Percentiles rank a stretch among this genome's conserved stretches.
Evolutionary conservation across 495 filamentous ascomycete species (phyloP).

Genomic region (Lophium mytilinum): DNA sequence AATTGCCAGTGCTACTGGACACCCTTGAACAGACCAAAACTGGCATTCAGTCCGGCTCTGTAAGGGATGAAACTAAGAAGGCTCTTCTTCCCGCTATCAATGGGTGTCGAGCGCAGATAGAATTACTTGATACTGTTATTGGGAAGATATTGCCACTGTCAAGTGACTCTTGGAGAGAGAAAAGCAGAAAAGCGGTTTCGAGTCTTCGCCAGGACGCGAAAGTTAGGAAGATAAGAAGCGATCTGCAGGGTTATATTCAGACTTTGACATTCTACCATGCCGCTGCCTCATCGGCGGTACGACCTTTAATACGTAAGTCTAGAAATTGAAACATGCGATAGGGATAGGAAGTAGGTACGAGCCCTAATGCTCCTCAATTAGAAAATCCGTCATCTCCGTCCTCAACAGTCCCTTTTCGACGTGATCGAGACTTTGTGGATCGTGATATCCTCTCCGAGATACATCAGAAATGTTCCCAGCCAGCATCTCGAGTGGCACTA

Average conservation of each 20-base stretch:
- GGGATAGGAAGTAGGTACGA: background rate
- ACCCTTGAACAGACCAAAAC: conserved; percentile 24
- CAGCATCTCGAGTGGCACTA: conserved; percentile 16
- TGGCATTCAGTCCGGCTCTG: conserved; percentile 15
- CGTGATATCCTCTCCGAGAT: conserved; percentile 33
- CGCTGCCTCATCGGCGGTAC: conserved; percentile 5
- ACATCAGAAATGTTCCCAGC: conserved; percentile 20
- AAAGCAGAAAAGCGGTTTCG: conserved; percentile 14
- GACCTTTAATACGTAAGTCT: conserved; percentile 1
- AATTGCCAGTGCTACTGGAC: conserved; percentile 29
- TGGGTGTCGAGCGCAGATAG: conserved; percentile 7
- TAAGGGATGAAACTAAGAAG: conserved; percentile 10
- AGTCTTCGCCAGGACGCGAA: conserved; percentile 28
- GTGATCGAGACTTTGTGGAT: conserved; percentile 36
- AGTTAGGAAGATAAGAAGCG: conserved; percentile 23
- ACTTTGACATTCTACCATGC: conserved; percentile 23
- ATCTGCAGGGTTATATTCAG: conserved; percentile 20
- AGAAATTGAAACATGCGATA: background rate
- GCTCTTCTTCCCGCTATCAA: conserved; percentile 25
- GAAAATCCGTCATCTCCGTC: background rate
- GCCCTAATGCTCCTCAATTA: background rate
- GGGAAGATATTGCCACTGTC: conserved; percentile 15
- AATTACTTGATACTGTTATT: background rate
- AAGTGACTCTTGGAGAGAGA: conserved; percentile 18
- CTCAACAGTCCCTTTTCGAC: conserved; percentile 29